These are phyloP conservation scores for Psilocybe cubensis DNA, from an alignment of 768 basidiomycete genomes.

Conservation along the genomic window DNA sequence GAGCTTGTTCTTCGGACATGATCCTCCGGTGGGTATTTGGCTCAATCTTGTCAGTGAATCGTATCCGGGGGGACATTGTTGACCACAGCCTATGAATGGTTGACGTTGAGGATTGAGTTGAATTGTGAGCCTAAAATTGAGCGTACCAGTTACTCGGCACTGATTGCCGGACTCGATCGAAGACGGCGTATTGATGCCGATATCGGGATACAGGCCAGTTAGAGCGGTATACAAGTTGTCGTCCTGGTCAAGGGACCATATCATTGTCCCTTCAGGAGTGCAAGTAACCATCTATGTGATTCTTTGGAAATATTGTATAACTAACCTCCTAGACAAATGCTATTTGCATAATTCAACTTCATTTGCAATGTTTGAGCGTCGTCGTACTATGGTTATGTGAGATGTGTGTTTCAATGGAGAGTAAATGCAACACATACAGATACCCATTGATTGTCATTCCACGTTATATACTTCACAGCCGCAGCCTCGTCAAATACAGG, in stretches of 20 bases:
- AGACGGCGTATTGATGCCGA: background rate
- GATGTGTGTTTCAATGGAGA: too few relatives aligned
- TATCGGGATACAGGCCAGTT: background rate
- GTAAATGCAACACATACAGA: too few relatives aligned
- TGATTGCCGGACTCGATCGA: background rate
- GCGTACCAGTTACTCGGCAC: background rate
- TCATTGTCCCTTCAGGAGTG: conserved; percentile 1
- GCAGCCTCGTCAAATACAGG: conserved; percentile 22
- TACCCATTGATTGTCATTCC: conserved; percentile 9
- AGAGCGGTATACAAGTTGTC: background rate
- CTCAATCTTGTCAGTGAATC: conserved; percentile 19
- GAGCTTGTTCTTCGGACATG: conserved; percentile 16
- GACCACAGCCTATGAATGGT: too few relatives aligned
- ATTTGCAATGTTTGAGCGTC: conserved; percentile 2
- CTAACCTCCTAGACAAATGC: conserved; percentile 11
- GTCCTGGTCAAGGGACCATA: conserved; percentile 12
- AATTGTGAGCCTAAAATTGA: too few relatives aligned
- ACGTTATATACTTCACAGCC: conserved; percentile 28
- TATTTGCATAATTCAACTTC: conserved; percentile 13
- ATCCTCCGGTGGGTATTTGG: conserved; percentile 10
- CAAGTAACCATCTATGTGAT: background rate
- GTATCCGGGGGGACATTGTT: conserved; percentile 20
- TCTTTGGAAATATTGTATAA: background rate
- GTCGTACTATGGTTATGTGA: too few relatives aligned
- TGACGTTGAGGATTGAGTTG: too few relatives aligned